A percentile compares a stretch with the other conserved stretches of the same genome.
These are phyloP conservation scores for Curvularia spicifera DNA, from an alignment of 2,329 filamentous ascomycete species.

Conservation along the genomic window DNA sequence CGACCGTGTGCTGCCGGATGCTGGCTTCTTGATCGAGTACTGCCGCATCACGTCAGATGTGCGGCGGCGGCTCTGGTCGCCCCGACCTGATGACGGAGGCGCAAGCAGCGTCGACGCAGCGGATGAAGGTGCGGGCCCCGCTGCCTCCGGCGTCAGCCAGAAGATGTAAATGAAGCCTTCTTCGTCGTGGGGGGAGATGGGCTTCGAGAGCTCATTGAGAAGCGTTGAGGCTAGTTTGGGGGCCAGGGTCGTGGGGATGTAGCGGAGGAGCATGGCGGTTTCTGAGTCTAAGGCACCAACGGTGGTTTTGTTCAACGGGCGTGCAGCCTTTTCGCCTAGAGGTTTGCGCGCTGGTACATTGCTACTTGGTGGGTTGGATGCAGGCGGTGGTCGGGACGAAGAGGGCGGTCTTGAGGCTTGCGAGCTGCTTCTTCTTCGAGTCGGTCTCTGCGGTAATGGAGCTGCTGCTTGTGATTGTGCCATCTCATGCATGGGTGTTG, in stretches of 20 bases:
- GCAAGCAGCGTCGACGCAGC: constrained; percentile 54
- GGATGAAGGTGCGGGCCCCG: constrained; percentile 60
- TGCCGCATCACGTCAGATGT: constrained; percentile 45
- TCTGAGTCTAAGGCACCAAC: constrained; percentile 23
- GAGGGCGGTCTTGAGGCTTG: constrained; percentile 13
- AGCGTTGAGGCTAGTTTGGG: constrained; percentile 73
- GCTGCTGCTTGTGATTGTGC: constrained; percentile 19
- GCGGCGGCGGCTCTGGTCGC: constrained; percentile 18
- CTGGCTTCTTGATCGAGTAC: constrained; percentile 34
- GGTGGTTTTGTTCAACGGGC: constrained; percentile 31
- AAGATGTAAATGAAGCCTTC: constrained; percentile 97
- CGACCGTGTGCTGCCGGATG: not conserved
- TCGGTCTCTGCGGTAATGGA: constrained; percentile 9
- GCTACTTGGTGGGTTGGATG: constrained; percentile 16
- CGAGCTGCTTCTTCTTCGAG: constrained; percentile 11
- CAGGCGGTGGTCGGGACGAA: not conserved
- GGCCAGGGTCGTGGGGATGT: constrained; percentile 72
- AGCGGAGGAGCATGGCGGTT: constrained; percentile 61
- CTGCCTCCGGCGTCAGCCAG: constrained; percentile 78
- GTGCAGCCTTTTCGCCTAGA: constrained; percentile 31
- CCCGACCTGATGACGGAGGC: constrained; percentile 55
- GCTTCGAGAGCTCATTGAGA: constrained; percentile 77
- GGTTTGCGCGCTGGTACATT: constrained; percentile 32
- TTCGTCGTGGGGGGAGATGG: constrained; percentile 75
- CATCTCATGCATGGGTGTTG: constrained; percentile 22